These are phyloP conservation scores for Colletotrichum eleusines DNA, from an alignment of 2,329 filamentous ascomycete genomes.

Conservation along the genomic window DNA sequence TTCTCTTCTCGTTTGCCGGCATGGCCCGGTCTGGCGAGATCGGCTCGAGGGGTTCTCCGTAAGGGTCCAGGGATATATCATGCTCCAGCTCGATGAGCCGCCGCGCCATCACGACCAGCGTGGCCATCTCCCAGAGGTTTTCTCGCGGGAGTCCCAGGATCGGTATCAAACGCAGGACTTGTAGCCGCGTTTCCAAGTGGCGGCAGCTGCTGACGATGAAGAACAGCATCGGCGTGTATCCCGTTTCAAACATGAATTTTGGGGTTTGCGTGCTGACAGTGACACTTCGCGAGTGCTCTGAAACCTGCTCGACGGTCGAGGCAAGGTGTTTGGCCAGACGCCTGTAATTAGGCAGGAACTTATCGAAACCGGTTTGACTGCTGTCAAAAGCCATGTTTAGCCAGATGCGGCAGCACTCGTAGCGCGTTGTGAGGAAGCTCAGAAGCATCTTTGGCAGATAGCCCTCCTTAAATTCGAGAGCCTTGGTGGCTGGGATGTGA, in stretches of 20 bases:
- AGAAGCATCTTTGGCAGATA: slow-evolving; percentile 20
- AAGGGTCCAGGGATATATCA: slow-evolving; percentile 22
- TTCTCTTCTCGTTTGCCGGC: slow-evolving; percentile 17
- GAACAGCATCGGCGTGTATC: slow-evolving; percentile 35
- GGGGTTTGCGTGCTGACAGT: background rate
- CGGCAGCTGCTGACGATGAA: slow-evolving; percentile 29
- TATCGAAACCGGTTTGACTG: slow-evolving; percentile 33
- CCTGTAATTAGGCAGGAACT: slow-evolving; percentile 25
- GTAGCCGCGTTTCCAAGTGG: slow-evolving; percentile 26
- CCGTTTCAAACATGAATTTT: slow-evolving; percentile 36
- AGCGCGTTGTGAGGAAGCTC: slow-evolving; percentile 25
- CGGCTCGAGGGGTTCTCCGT: background rate
- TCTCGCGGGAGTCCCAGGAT: slow-evolving; percentile 28
- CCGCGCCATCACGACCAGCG: slow-evolving; percentile 24
- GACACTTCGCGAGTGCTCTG: background rate
- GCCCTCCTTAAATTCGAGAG: slow-evolving; percentile 44
- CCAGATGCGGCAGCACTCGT: slow-evolving; percentile 38
- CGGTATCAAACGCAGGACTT: slow-evolving; percentile 27
- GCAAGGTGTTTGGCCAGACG: slow-evolving; percentile 7
- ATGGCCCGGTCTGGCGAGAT: background rate
- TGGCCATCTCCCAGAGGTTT: slow-evolving; percentile 34
- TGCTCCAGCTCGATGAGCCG: slow-evolving; percentile 38
- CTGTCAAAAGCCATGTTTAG: slow-evolving; percentile 52
- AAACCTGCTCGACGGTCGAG: background rate
- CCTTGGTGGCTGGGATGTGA: slow-evolving; percentile 45